Base-by-base conservation (phyloP, 768 basidiomycete species). In the Xerocomus potaroensis region DNA sequence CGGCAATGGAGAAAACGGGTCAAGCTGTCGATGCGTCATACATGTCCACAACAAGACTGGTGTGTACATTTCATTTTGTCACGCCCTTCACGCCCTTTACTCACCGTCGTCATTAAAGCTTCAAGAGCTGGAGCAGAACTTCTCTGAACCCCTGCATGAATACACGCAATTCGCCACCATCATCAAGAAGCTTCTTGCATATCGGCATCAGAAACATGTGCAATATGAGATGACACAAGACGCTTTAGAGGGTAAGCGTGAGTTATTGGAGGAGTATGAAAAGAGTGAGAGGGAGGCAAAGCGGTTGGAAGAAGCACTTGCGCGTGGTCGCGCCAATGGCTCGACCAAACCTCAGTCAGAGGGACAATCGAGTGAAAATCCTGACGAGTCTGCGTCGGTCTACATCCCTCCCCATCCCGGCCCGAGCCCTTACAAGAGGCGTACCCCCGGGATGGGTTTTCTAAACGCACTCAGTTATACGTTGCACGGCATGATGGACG, bases 181-280 rank as follows among this genome's bases (percentile, higher is more conserved):
- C 61, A 98, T 99, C 71, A 94, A 91, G 76, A 88, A 88, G 60
- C 72, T 98, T 27, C 81, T 99, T 38, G 82, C 83, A 0, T 99
- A 94, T 69, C 88, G 96, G 34, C 95, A 98, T 63, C 92, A 94
- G 69, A 98, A 98, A 69, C 93, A 99, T 53, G 87, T 93, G 8
- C 96, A 99, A 64, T 94, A 86, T 60, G 96, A 99, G 69, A 88
- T 96, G 79, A 95, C 96, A 4, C 89, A 95, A 65, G 94, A 97
- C 62, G 74, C 76, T 21, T 73, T 99, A 11, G 93, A 93, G 54
- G 71, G 72, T 12, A 95, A 91, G 67, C 83, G 83, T 46, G 90
- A 89, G 58, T 76, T 83, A 55, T 71, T 99, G 43, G 91, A 86
- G 43, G 89, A 94, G 36, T 75, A 96, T 18, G 96, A 98, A 68